These are phyloP conservation scores for Wickerhamomyces silvicola DNA, from an alignment of 805 yeast genomes.

Conservation along the genomic window DNA sequence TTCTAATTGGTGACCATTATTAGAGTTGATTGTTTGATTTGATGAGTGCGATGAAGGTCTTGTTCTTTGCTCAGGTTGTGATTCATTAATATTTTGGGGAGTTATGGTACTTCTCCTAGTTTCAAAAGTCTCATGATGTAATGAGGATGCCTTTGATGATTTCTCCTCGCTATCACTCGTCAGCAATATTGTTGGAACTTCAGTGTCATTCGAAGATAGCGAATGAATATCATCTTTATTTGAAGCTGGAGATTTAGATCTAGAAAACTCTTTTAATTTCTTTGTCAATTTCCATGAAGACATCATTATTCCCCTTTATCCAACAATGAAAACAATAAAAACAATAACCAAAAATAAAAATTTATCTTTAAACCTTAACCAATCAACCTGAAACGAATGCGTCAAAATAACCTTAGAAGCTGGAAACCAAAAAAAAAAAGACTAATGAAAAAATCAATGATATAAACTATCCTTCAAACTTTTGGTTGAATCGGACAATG, in stretches of 20 bases:
- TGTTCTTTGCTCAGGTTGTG: not conserved
- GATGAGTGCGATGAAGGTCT: conserved; percentile 3
- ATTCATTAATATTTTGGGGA: not conserved
- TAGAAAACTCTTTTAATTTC: conserved; percentile 24
- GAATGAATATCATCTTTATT: not conserved
- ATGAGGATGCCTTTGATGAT: not conserved
- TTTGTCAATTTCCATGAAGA: conserved; percentile 39
- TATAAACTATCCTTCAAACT: too few relatives aligned
- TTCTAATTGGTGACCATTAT: conserved; percentile 1
- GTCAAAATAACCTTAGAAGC: too few relatives aligned
- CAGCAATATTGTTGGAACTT: too few relatives aligned
- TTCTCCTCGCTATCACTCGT: not conserved
- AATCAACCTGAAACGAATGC: too few relatives aligned
- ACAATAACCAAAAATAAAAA: too few relatives aligned
- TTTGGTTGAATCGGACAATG: too few relatives aligned
- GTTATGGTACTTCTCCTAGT: conserved; percentile 1
- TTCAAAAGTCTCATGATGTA: too few relatives aligned
- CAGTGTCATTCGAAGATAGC: conserved; percentile 6
- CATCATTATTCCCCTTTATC: conserved; percentile 13
- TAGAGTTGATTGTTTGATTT: conserved; percentile 1
- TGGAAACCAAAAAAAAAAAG: too few relatives aligned
- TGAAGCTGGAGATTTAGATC: conserved; percentile 18
- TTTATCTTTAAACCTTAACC: too few relatives aligned
- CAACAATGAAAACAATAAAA: too few relatives aligned
- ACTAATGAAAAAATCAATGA: too few relatives aligned